Percentiles rank a stretch among this genome's conserved stretches.
These are phyloP conservation scores for Dothiorella sarmentorum DNA, from an alignment of 2,329 filamentous ascomycete genomes.

Conservation along the genomic window DNA sequence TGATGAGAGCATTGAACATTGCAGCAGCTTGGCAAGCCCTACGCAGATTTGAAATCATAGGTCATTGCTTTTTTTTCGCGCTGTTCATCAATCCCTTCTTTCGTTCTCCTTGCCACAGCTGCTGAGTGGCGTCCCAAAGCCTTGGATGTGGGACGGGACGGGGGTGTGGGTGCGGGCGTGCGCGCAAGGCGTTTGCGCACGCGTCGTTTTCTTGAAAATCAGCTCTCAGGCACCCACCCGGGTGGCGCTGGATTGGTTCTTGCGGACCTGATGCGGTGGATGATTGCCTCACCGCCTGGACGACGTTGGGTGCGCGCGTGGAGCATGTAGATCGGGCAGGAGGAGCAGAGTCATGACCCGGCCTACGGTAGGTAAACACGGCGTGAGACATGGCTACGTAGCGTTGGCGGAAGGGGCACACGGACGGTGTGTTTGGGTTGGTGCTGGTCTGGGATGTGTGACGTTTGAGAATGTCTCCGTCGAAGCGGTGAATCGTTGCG, in stretches of 20 bases:
- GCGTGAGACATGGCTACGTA: slow-evolving; percentile 10
- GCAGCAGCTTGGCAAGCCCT: slow-evolving; percentile 7
- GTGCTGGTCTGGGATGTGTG: neutral
- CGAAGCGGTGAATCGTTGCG: neutral
- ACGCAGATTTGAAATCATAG: slow-evolving; percentile 1
- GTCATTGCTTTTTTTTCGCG: slow-evolving; percentile 6
- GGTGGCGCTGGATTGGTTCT: neutral
- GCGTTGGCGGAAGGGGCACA: slow-evolving; percentile 1
- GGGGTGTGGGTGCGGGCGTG: neutral
- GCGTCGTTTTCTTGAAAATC: too few species aligned
- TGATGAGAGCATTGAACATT: neutral
- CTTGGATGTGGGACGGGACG: neutral
- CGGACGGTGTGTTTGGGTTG: neutral
- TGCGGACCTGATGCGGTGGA: neutral
- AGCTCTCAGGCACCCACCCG: neutral
- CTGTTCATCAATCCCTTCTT: neutral
- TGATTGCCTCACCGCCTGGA: neutral
- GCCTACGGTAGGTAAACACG: neutral
- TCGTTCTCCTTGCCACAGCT: neutral
- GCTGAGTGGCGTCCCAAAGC: neutral
- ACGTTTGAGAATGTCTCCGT: neutral
- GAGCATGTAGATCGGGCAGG: neutral
- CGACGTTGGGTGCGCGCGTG: neutral
- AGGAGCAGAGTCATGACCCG: neutral
- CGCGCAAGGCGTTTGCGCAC: too few species aligned